A percentile compares a stretch with the other conserved stretches of the same genome.
phyloP scores from a whole-genome alignment of 768 basidiomycete genomes.

The Leccinum uliginosum region DNA sequence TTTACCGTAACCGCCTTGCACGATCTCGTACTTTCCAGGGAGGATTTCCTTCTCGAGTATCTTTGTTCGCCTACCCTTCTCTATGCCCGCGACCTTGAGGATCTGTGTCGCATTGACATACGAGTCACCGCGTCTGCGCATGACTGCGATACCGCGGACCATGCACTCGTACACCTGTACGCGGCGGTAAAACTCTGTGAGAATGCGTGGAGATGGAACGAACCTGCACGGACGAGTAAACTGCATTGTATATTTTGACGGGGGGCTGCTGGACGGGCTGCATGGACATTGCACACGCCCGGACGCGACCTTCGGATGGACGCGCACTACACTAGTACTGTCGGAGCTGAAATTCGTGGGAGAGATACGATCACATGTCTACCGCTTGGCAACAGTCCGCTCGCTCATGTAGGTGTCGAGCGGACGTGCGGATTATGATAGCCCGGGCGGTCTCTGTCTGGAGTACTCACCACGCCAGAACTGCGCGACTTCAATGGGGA shows the following conservation, averaged over 20 bases:
- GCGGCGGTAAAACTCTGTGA: not conserved
- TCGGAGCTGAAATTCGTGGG: slow-evolving; percentile 33
- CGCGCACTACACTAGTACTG: slow-evolving; percentile 20
- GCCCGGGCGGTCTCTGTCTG: slow-evolving; percentile 14
- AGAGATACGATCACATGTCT: not conserved
- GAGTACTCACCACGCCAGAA: slow-evolving; percentile 27
- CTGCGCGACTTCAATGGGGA: slow-evolving; percentile 25
- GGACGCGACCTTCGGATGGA: slow-evolving; percentile 29
- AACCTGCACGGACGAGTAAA: slow-evolving; percentile 86
- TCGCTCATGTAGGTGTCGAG: not conserved
- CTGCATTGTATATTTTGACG: slow-evolving; percentile 90
- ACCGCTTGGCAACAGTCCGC: slow-evolving; percentile 18
- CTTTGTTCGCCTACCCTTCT: slow-evolving; percentile 95
- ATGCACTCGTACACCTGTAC: slow-evolving; percentile 92
- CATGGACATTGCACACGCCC: slow-evolving; percentile 17
- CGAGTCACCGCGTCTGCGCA: slow-evolving; percentile 92
- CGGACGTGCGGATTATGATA: slow-evolving; percentile 22
- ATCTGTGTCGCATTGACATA: slow-evolving; percentile 99
- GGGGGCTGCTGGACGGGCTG: slow-evolving; percentile 41
- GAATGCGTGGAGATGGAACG: slow-evolving; percentile 2
- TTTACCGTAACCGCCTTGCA: slow-evolving; percentile 98
- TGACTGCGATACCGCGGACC: slow-evolving; percentile 97
- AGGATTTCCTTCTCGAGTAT: slow-evolving; percentile 96
- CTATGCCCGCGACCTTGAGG: slow-evolving; percentile 96
- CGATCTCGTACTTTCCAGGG: slow-evolving; percentile 93